Evolutionary conservation across 345 rosid species (phyloP).

Genomic region (Lumnitzera littorea): DNA sequence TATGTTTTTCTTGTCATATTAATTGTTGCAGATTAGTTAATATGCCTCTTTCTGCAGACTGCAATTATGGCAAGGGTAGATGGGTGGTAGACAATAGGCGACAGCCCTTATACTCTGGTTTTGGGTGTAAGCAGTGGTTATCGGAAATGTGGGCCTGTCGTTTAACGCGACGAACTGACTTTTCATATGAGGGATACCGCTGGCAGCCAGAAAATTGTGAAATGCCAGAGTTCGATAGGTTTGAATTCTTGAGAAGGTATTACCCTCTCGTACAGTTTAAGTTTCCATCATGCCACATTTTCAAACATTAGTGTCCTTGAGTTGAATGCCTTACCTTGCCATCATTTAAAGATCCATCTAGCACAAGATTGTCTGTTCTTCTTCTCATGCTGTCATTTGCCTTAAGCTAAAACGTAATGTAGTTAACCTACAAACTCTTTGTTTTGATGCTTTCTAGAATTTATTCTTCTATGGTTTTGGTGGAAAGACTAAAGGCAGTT

Average conservation of each 20-base stretch:
- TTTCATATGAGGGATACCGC: conserved; percentile 60
- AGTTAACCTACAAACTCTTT: no score
- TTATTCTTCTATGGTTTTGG: background rate
- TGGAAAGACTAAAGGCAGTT: background rate
- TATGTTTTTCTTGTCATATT: conserved; percentile 2
- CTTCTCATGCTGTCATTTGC: no score
- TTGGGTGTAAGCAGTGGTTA: conserved; percentile 60
- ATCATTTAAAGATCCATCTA: no score
- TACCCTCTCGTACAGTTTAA: background rate
- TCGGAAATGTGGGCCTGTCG: conserved; percentile 75
- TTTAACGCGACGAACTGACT: conserved; percentile 49
- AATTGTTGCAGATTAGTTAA: background rate
- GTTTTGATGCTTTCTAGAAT: conserved; percentile 1
- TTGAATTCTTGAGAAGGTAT: conserved; percentile 58
- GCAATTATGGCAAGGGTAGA: conserved; percentile 63
- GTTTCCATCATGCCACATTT: no score
- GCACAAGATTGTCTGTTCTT: no score
- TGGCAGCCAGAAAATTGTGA: conserved; percentile 79
- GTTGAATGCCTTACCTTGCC: no score
- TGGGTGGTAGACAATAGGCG: conserved; percentile 46
- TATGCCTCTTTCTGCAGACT: conserved; percentile 29
- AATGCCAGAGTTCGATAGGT: conserved; percentile 51
- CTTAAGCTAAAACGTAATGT: no score
- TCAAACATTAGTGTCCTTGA: no score
- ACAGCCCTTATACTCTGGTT: conserved; percentile 57